Evolutionary conservation across 805 yeast genomes (phyloP), one percentile per base, ranked within the genome.

Genomic region (Starmerella kuoi): DNA sequence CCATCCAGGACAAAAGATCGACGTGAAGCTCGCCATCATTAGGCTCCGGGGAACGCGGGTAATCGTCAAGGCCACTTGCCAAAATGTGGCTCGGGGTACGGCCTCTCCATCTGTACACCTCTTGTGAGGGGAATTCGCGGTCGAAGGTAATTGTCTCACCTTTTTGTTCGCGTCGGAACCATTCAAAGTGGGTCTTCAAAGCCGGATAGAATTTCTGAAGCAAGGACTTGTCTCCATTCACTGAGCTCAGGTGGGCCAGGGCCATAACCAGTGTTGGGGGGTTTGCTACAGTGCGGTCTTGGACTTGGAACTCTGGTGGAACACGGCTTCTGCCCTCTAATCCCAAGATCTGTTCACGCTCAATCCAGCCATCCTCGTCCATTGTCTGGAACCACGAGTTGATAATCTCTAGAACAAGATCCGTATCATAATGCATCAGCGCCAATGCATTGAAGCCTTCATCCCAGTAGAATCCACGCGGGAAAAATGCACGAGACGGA

Each of bases 401-500:
- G 44, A 87, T 57, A 15, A 91, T 77, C 50, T 84, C 91, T 47
- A 86, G 66, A 0, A 76, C 83, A 34, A 87, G 65, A 55, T 84
- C 94, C 14, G 82, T 69, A 61, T 91, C 97, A 57, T 79, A 87
- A 37, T 79, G 79, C 52, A 82, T 61, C 30, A 91, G 65, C 6
- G 94, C 94, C 31, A 87, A 65, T 46, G 88, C 66, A 59, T 88
- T 95, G 61, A 91, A 91, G 0, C 98, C 98, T 62, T 91, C 98
- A 61, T 91, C 98, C 98, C 98, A 91, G 57, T 83, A 85, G 56
- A 91, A 91, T 0, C 98, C 98, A 49, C 98, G 71, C 3, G 98
- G 97, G 61, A 91, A 91, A 56, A 83, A 84, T 0, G 94, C 84
- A 40, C 98, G 70, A 37, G 95, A 83, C 2, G 98, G 98, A 26